Conservation (phyloP, 441 rosid species). For the Aquilaria agallochum region DNA sequence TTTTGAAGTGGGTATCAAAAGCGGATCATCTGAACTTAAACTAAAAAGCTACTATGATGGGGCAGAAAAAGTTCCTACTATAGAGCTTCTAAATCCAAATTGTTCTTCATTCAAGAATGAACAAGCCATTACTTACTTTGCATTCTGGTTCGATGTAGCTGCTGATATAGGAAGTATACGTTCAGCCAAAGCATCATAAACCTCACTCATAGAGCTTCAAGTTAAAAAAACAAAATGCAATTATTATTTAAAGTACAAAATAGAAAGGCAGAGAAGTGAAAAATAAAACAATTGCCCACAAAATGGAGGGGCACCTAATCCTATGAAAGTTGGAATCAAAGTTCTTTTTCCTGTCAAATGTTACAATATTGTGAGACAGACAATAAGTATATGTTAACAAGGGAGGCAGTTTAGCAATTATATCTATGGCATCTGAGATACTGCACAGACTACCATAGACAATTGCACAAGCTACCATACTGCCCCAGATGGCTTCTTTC, state of each 20-base stretch:
- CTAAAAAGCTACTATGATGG: no score
- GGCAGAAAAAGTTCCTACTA: neutral
- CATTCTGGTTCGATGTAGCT: slow-evolving; percentile 40
- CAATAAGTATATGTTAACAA: neutral
- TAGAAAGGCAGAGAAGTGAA: slow-evolving; percentile 1
- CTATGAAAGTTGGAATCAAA: neutral
- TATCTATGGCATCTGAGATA: no score
- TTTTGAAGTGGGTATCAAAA: no score
- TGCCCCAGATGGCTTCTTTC: no score
- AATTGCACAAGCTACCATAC: no score
- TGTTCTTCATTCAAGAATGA: slow-evolving; percentile 1
- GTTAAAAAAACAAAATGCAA: slow-evolving; percentile 6
- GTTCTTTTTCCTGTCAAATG: neutral
- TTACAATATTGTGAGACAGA: neutral
- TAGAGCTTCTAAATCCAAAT: neutral
- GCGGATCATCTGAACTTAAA: no score
- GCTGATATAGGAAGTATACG: slow-evolving; percentile 63
- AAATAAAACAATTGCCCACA: neutral
- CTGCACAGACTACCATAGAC: no score
- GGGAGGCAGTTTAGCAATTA: no score
- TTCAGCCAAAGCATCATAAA: slow-evolving; percentile 66
- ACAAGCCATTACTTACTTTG: slow-evolving; percentile 44
- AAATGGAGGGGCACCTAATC: neutral
- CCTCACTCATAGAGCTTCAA: slow-evolving; percentile 74
- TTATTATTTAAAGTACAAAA: slow-evolving; percentile 4